These are phyloP conservation scores for Gnomoniopsis sp. DNA, from an alignment of 2,329 filamentous ascomycete species.

Conservation along the genomic window DNA sequence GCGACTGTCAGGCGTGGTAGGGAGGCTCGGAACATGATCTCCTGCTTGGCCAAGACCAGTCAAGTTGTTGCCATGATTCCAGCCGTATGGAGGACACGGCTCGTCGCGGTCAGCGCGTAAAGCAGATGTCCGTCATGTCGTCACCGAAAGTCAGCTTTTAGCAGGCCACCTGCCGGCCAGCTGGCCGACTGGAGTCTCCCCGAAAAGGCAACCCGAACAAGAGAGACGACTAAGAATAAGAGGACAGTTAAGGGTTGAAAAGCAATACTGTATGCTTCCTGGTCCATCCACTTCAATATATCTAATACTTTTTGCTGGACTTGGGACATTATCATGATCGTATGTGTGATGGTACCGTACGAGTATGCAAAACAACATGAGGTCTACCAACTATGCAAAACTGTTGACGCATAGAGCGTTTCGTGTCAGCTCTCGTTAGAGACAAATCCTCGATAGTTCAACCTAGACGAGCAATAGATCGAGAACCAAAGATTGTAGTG, in stretches of 20 bases:
- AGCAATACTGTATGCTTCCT: too few relatives aligned
- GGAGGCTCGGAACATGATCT: constrained; percentile 9
- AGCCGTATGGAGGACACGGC: not conserved
- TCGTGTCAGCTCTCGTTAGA: not conserved
- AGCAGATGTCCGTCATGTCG: constrained; percentile 3
- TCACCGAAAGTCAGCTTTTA: not conserved
- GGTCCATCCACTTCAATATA: not conserved
- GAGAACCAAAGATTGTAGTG: too few relatives aligned
- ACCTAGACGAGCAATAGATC: not conserved
- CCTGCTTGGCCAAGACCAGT: not conserved
- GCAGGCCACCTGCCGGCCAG: not conserved
- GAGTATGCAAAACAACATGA: too few relatives aligned
- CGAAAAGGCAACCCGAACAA: not conserved
- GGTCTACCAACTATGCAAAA: too few relatives aligned
- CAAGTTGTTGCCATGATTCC: not conserved
- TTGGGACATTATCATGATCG: too few relatives aligned
- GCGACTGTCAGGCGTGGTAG: not conserved
- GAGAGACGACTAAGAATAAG: too few relatives aligned
- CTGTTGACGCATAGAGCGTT: not conserved
- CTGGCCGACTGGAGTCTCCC: not conserved
- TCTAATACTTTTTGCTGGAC: not conserved
- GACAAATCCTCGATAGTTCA: not conserved
- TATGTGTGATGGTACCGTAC: too few relatives aligned
- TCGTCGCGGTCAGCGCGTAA: not conserved
- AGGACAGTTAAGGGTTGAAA: not conserved